Conservation (phyloP, 2,329 filamentous ascomycete genomes). For the Ceratocystis albifundus region DNA sequence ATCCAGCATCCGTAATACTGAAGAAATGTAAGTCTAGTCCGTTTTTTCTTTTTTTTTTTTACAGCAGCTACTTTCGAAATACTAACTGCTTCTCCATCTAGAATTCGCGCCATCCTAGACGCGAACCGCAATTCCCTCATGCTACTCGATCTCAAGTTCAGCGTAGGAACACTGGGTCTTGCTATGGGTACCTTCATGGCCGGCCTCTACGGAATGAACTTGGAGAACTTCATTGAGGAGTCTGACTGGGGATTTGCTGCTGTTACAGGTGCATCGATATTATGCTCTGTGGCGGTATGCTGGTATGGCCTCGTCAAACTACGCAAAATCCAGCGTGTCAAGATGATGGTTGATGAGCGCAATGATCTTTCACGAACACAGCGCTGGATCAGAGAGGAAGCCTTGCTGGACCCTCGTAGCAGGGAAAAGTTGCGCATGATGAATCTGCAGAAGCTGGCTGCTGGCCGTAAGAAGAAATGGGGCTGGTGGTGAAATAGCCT, state of each 20-base stretch:
- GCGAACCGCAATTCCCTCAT: slow-evolving; percentile 97
- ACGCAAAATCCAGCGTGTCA: slow-evolving; percentile 73
- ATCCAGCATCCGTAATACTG: slow-evolving; percentile 89
- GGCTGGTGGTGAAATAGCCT: slow-evolving; percentile 21
- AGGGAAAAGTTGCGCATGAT: slow-evolving; percentile 44
- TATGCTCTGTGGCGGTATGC: slow-evolving; percentile 67
- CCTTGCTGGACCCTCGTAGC: slow-evolving; percentile 43
- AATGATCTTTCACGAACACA: slow-evolving; percentile 32
- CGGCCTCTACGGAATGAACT: slow-evolving; percentile 99
- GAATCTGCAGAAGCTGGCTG: slow-evolving; percentile 38
- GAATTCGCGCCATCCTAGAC: slow-evolving; percentile 90
- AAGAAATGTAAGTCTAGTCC: slow-evolving; percentile 67
- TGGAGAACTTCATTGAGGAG: slow-evolving; percentile 97
- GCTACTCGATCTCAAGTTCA: slow-evolving; percentile 93
- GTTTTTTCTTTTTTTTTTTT: no score
- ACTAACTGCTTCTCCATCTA: slow-evolving; percentile 32
- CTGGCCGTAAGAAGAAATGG: slow-evolving; percentile 30
- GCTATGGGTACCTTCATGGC: slow-evolving; percentile 91
- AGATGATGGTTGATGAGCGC: slow-evolving; percentile 53
- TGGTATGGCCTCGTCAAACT: slow-evolving; percentile 75
- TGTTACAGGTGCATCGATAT: slow-evolving; percentile 58
- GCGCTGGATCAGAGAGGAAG: slow-evolving; percentile 39
- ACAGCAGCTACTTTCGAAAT: neutral
- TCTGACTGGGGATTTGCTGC: slow-evolving; percentile 72
- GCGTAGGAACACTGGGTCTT: slow-evolving; percentile 85